These are phyloP conservation scores for Yarrowia sp. DNA, from an alignment of 805 yeast genomes.

Conservation along the genomic window DNA sequence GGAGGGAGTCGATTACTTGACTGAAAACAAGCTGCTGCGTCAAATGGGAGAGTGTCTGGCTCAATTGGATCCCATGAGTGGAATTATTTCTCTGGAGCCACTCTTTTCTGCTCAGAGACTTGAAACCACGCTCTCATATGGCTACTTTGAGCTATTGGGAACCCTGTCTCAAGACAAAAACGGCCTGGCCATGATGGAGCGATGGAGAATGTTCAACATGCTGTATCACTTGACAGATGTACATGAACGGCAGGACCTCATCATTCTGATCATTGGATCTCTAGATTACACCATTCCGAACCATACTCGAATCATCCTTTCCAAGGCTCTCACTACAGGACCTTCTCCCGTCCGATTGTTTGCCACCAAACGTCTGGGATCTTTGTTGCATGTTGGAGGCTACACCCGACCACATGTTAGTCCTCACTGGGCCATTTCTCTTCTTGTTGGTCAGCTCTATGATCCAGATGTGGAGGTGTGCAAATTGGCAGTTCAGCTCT, in stretches of 20 bases:
- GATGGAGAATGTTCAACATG: constrained; percentile 83
- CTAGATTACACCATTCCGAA: constrained; percentile 59
- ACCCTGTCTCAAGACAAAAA: constrained; percentile 54
- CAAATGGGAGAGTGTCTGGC: constrained; percentile 88
- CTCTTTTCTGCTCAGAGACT: constrained; percentile 61
- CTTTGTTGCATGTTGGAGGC: constrained; percentile 33
- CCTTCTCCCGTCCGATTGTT: constrained; percentile 50
- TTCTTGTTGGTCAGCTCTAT: constrained; percentile 64
- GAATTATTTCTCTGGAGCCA: constrained; percentile 69
- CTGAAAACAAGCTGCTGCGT: constrained; percentile 73
- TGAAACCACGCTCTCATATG: constrained; percentile 62
- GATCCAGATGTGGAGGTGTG: constrained; percentile 59
- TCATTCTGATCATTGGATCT: constrained; percentile 55
- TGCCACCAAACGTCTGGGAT: constrained; percentile 54
- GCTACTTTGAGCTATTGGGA: constrained; percentile 78
- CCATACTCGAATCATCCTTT: constrained; percentile 64
- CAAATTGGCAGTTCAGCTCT: constrained; percentile 51
- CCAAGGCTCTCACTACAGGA: constrained; percentile 59
- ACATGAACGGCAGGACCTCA: constrained; percentile 53
- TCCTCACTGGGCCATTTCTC: constrained; percentile 47
- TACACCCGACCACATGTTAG: constrained; percentile 24
- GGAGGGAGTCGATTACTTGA: constrained; percentile 64
- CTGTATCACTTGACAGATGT: constrained; percentile 64
- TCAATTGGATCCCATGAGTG: constrained; percentile 76
- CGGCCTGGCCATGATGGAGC: constrained; percentile 68